Evolutionary conservation across 1,284 basidiomycete genomes (phyloP).

Genomic region (Ganoderma leucocontextum): DNA sequence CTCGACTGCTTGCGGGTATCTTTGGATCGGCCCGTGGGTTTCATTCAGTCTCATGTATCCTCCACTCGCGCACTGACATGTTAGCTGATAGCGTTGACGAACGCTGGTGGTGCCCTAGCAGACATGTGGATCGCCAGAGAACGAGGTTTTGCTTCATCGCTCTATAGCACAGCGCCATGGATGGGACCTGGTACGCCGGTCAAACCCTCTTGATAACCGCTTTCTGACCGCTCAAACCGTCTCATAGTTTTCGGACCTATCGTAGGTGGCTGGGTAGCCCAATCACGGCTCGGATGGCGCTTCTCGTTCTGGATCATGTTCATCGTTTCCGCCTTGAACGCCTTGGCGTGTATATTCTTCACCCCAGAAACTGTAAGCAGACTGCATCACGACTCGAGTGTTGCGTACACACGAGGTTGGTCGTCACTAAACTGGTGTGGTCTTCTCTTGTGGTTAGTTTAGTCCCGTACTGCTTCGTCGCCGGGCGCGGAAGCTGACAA

Average conservation of each 20-base stretch:
- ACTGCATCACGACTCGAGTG: background rate
- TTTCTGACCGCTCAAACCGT: background rate
- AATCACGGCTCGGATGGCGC: conserved; percentile 64
- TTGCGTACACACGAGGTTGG: background rate
- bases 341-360: conserved; percentile 53
- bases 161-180: conserved; percentile 76
- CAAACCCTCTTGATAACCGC: background rate
- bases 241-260: conserved; percentile 64
- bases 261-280: conserved; percentile 68
- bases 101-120: conserved; percentile 66
- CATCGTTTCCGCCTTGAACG: conserved; percentile 59
- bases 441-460: conserved; percentile 50
- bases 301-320: conserved; percentile 81
- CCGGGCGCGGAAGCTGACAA: conserved; percentile 58
- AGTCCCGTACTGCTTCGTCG: conserved; percentile 71
- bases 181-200: conserved; percentile 65
- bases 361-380: conserved; percentile 59
- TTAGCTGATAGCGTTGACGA: conserved; percentile 56
- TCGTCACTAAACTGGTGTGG: background rate
- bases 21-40: conserved; percentile 63
- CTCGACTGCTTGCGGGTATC: conserved; percentile 65
- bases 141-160: conserved; percentile 63
- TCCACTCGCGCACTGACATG: background rate
- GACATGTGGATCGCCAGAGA: conserved; percentile 69
- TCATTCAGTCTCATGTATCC: background rate